Evolutionary conservation across 257 asterid species (phyloP).

Genomic region (Nicotiana tomentosiformis): DNA sequence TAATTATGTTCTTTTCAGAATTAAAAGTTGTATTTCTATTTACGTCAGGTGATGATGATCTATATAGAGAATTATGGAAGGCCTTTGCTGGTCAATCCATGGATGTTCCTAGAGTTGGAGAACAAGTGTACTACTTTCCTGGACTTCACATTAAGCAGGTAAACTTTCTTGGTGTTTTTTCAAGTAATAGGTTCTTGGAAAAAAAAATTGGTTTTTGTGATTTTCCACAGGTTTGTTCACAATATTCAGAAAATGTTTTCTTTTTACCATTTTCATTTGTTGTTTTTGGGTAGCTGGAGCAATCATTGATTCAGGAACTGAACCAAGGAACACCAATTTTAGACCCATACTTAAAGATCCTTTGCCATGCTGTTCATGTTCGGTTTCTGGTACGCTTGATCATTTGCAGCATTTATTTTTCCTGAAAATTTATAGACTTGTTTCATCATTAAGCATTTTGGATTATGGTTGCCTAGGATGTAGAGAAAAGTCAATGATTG

Average conservation of each 20-base stretch:
- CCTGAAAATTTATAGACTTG: background rate
- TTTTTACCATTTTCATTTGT: background rate
- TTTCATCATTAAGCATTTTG: background rate
- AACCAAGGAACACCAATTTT: background rate
- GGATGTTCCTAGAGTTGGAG: background rate
- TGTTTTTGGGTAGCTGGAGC: background rate
- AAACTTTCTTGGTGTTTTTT: background rate
- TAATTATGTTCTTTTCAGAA: background rate
- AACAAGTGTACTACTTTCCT: background rate
- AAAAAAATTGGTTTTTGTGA: too few relatives aligned
- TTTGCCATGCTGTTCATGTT: background rate
- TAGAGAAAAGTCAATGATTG: background rate
- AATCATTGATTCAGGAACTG: background rate
- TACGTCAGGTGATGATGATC: background rate
- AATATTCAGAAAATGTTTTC: too few relatives aligned
- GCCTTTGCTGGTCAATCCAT: conserved; percentile 4
- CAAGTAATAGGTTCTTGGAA: background rate
- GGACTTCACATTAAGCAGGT: background rate
- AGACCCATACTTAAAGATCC: background rate
- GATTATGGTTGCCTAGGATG: background rate
- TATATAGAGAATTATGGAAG: background rate
- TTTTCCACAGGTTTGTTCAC: too few relatives aligned
- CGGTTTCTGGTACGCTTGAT: background rate
- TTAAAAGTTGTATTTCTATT: too few relatives aligned
- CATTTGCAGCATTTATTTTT: background rate